Conservation (phyloP, 2,329 filamentous ascomycete species). For the Cordyceps cateniannulata region DNA sequence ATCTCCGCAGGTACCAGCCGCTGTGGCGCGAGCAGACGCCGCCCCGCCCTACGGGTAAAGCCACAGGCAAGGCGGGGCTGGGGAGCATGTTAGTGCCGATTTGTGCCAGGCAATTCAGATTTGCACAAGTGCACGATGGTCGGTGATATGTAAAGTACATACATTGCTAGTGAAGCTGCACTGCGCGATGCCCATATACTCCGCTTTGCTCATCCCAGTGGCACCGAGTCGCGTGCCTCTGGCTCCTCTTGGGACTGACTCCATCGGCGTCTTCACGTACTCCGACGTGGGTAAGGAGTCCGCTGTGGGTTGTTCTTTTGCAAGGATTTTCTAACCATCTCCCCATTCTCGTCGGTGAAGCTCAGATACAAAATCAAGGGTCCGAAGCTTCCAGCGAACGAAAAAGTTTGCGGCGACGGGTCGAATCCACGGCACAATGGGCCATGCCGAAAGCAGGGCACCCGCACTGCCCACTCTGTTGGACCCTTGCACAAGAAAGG, state of each 20-base stretch:
- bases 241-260: not conserved
- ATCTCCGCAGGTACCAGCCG: conserved; percentile 7
- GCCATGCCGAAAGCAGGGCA: not conserved
- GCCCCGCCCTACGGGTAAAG: conserved; percentile 2
- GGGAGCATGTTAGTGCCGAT: conserved; percentile 9
- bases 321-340: not conserved
- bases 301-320: not conserved
- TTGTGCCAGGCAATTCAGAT: conserved; percentile 5
- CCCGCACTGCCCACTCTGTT: conserved; percentile 1
- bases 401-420: not conserved
- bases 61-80: not conserved
- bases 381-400: not conserved
- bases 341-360: conserved; percentile 1
- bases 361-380: not conserved
- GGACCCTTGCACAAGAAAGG: not conserved
- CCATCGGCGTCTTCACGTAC: no score
- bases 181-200: not conserved
- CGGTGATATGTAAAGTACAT: not conserved
- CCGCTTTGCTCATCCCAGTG: not conserved
- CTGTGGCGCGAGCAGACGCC: not conserved
- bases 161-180: not conserved
- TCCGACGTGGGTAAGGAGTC: no score
- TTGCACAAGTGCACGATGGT: conserved; percentile 1
- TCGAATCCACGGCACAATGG: not conserved
- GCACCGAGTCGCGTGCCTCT: not conserved